phyloP scores from a whole-genome alignment of 1,139 yeast species.

The Zygotorulaspora mrakii region DNA sequence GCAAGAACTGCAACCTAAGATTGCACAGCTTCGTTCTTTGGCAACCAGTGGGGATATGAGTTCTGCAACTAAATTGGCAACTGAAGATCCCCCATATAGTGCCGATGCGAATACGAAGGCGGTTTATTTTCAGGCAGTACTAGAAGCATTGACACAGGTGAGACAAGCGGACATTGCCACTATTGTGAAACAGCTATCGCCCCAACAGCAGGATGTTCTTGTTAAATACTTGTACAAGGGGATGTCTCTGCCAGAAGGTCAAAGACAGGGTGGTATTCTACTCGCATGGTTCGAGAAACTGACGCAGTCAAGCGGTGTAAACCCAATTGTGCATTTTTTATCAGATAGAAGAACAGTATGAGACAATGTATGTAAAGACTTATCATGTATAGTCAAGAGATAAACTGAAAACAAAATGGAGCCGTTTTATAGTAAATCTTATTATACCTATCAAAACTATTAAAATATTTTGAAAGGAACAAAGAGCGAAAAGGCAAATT shows the following conservation, averaged over 20 bases:
- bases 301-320: slow-evolving; percentile 78
- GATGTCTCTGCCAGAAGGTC: slow-evolving; percentile 72
- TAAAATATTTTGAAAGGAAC: slow-evolving; percentile 1
- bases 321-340: slow-evolving; percentile 81
- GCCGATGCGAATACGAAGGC: slow-evolving; percentile 47
- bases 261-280: slow-evolving; percentile 81
- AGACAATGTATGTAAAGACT: not conserved
- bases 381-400: slow-evolving; percentile 1
- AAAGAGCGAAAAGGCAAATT: not conserved
- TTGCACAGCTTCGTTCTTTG: slow-evolving; percentile 56
- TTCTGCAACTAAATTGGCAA: slow-evolving; percentile 61
- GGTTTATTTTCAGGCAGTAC: slow-evolving; percentile 52
- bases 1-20: slow-evolving; percentile 53
- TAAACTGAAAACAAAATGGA: not conserved
- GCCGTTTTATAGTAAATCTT: not conserved
- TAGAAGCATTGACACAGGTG: slow-evolving; percentile 70
- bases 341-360: slow-evolving; percentile 76
- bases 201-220: slow-evolving; percentile 71
- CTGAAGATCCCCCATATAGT: slow-evolving; percentile 80
- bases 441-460: too few species aligned
- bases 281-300: slow-evolving; percentile 92
- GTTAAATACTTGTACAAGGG: slow-evolving; percentile 83
- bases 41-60: slow-evolving; percentile 69
- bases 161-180: slow-evolving; percentile 68
- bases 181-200: slow-evolving; percentile 54